Evolutionary conservation across 495 filamentous ascomycete species (phyloP).

Genomic region (Articulospora tetracladia): DNA sequence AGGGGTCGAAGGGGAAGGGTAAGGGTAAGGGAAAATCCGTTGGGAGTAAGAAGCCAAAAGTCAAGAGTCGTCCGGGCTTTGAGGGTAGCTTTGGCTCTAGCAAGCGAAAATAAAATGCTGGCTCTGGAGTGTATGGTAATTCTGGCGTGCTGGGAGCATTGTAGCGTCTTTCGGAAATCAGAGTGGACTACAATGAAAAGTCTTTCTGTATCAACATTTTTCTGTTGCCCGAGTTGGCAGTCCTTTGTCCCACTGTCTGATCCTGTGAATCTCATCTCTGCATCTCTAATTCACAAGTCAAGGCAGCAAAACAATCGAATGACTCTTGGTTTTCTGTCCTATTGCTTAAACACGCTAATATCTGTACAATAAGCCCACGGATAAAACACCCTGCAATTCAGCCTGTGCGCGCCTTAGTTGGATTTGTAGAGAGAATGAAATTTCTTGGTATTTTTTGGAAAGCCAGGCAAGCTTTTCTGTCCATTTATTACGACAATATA

Average conservation of each 20-base stretch:
- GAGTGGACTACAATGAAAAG: neutral
- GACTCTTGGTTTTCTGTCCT: neutral
- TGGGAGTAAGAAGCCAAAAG: constrained; percentile 52
- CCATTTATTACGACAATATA: constrained; percentile 25
- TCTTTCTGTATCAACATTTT: no score
- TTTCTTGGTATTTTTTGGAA: constrained; percentile 19
- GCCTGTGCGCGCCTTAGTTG: constrained; percentile 1
- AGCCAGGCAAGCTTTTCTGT: neutral
- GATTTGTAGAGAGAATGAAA: neutral
- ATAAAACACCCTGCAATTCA: constrained; percentile 10
- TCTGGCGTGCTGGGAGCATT: neutral
- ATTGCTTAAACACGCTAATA: neutral
- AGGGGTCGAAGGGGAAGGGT: constrained; percentile 58
- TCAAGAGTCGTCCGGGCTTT: constrained; percentile 65
- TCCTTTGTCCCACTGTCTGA: neutral
- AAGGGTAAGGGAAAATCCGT: constrained; percentile 53
- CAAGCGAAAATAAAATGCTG: constrained; percentile 16
- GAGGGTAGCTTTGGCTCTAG: constrained; percentile 82
- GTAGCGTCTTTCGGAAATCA: neutral
- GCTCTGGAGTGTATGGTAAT: neutral
- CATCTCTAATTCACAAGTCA: neutral
- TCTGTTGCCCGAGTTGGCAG: no score
- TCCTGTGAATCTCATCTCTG: neutral
- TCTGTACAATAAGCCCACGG: neutral
- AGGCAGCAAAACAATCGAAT: neutral